phyloP scores from a whole-genome alignment of 768 basidiomycete species.

The Rhizopogon sp. region DNA sequence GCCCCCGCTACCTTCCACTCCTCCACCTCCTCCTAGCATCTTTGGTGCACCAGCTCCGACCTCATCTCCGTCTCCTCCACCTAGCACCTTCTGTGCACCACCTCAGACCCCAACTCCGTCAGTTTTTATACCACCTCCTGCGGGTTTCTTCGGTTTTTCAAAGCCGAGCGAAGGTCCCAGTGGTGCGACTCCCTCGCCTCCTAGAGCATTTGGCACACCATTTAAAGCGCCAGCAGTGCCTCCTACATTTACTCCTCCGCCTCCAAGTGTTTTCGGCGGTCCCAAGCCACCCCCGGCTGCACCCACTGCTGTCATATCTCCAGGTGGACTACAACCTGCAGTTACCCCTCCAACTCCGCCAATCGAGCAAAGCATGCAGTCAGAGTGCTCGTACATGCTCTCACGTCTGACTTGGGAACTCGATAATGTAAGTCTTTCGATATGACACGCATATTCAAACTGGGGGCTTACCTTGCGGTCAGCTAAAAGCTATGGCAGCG shows the following conservation, averaged over 20 bases:
- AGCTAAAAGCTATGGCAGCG: conserved; percentile 44
- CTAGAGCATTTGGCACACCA: conserved; percentile 4
- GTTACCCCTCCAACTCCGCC: conserved; percentile 13
- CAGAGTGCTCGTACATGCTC: conserved; percentile 53
- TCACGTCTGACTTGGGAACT: conserved; percentile 46
- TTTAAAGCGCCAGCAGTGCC: background rate
- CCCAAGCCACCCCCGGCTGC: background rate
- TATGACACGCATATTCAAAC: background rate
- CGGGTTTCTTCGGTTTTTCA: background rate
- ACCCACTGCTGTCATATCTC: conserved; percentile 1
- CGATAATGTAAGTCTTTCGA: conserved; percentile 42
- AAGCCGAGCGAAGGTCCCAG: conserved; percentile 3
- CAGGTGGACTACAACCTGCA: background rate
- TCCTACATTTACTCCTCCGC: conserved; percentile 9
- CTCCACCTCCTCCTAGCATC: background rate
- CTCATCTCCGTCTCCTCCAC: conserved; percentile 1
- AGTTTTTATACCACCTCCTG: background rate
- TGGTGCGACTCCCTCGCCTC: conserved; percentile 2
- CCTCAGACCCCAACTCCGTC: background rate
- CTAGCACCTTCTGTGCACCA: background rate
- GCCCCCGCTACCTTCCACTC: conserved; percentile 4
- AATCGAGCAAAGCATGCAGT: conserved; percentile 61
- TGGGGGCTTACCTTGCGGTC: background rate
- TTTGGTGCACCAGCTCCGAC: background rate
- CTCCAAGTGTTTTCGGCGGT: conserved; percentile 7